Evolutionary conservation across 768 basidiomycete species (phyloP), one percentile per base, ranked within the genome.

Genomic region (Russula virescens): DNA sequence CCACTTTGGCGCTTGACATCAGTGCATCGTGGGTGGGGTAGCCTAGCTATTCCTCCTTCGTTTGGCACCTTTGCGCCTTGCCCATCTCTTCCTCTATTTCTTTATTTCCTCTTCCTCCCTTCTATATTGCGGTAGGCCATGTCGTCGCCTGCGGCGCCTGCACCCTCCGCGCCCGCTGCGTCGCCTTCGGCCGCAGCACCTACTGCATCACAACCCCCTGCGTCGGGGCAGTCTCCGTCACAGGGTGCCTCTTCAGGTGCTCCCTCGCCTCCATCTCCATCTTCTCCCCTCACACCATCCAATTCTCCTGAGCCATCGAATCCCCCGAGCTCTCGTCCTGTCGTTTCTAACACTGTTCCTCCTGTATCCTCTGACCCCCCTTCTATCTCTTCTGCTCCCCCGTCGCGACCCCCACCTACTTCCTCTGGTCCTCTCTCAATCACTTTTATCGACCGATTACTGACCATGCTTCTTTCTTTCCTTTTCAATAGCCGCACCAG

Each of bases 181-280:
- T 11, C 38, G 8, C 38, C 6, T 11, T 6, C 52, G 53, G 38
- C 25, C 5, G 40, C 40, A 11, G 31, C 11, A 5, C 16, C 50
- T 5, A 19, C 50, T 5, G 50, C 11, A 5, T 19, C 34, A 9
- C n/a, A 38, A 2, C 40, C 53, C 19, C 16, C 40, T 8, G 8
- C 52, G 21, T 4, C 53, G 42, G 16, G 1, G 14, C 42, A 8
- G 14, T 11, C 38, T 9, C 13, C 38, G 5, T 35, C 34, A 10
- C 34, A 35, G 34, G 5, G 5, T 35, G 8, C 40, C 18, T 3
- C 42, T 43, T 43, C 42, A 43, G 42, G 42, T 43, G 42, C 47
- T 48, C 47, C 47, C 14, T 38, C 55, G 6, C 23, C 58, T 51
- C n/a, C 55, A 18, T 48, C 60, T 34, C 23, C 66, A 34, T 55